Conservation (phyloP, 2,329 filamentous ascomycete species). For the Fusarium camptoceras region DNA sequence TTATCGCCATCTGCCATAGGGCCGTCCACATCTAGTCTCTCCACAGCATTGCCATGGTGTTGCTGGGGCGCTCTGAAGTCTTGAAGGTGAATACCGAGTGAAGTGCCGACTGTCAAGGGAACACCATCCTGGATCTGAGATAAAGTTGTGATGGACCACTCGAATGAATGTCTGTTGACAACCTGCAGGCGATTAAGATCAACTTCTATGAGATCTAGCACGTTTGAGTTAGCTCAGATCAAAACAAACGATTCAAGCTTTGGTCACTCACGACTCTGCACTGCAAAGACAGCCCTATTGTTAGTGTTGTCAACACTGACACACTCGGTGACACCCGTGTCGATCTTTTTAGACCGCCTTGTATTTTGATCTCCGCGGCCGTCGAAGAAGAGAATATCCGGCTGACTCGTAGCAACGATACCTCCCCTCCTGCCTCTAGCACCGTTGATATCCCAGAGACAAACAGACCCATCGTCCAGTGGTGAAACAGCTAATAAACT, state of each 20-base stretch:
- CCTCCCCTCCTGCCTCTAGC: slow-evolving; percentile 66
- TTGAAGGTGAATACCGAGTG: slow-evolving; percentile 82
- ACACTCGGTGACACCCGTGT: slow-evolving; percentile 80
- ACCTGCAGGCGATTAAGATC: slow-evolving; percentile 80
- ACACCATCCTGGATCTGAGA: slow-evolving; percentile 74
- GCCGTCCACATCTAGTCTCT: slow-evolving; percentile 54
- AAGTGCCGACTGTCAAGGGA: slow-evolving; percentile 87
- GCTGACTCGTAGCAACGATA: slow-evolving; percentile 72
- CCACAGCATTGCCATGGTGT: slow-evolving; percentile 50
- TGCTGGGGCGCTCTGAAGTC: slow-evolving; percentile 70
- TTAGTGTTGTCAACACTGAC: slow-evolving; percentile 79
- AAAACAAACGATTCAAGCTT: not conserved
- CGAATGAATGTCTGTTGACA: slow-evolving; percentile 76
- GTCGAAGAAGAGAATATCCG: slow-evolving; percentile 74
- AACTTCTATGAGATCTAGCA: slow-evolving; percentile 76
- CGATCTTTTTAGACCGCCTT: slow-evolving; percentile 72
- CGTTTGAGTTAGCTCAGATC: not conserved
- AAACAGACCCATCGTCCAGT: slow-evolving; percentile 88
- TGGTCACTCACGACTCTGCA: slow-evolving; percentile 71
- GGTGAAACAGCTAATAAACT: slow-evolving; percentile 75
- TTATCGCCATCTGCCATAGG: slow-evolving; percentile 43
- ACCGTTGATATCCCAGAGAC: slow-evolving; percentile 81
- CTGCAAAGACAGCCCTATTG: slow-evolving; percentile 81
- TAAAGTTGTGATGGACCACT: slow-evolving; percentile 85
- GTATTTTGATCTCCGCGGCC: slow-evolving; percentile 59